Evolutionary conservation across 352 stramenopile species (phyloP).

Genomic region (Globisporangium radiosum): DNA sequence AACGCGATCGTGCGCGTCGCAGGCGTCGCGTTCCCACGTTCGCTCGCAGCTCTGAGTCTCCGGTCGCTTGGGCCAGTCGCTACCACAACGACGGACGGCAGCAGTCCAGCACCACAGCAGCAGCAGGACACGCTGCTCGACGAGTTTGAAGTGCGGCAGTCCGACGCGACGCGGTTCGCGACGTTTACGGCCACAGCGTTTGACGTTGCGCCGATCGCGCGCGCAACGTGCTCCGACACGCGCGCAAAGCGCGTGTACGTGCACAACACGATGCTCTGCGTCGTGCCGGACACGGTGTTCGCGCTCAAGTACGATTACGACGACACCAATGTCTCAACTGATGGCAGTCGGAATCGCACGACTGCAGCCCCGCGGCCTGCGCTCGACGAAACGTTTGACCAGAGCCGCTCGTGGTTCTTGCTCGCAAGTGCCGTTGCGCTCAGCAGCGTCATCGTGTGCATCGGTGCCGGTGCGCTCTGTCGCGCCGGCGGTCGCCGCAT

Average conservation of each 20-base stretch:
- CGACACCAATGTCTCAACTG: background rate
- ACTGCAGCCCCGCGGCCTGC: background rate
- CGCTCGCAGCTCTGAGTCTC: constrained; percentile 15
- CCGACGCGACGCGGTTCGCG: constrained; percentile 21
- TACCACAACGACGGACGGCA: background rate
- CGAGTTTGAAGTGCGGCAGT: constrained; percentile 37
- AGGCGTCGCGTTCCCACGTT: constrained; percentile 27
- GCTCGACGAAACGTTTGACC: constrained; percentile 16
- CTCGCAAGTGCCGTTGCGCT: constrained; percentile 16
- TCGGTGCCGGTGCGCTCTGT: constrained; percentile 7
- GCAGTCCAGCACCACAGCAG: background rate
- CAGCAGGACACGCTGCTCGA: constrained; percentile 7
- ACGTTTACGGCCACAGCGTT: constrained; percentile 4
- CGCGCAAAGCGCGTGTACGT: constrained; percentile 23
- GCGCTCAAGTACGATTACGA: constrained; percentile 23
- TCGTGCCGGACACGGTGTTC: constrained; percentile 31
- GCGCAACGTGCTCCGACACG: constrained; percentile 22
- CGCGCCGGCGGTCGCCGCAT: constrained; percentile 1
- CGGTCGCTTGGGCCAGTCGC: background rate
- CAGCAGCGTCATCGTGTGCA: constrained; percentile 14
- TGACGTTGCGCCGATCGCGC: constrained; percentile 5
- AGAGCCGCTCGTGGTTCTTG: constrained; percentile 30
- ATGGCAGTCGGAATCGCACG: background rate
- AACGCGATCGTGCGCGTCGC: constrained; percentile 31
- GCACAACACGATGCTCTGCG: constrained; percentile 35